Evolutionary conservation across 78 protist species (phyloP), one percentile per base, ranked within the genome.

Genomic region (Monocercomonoides exilis): DNA sequence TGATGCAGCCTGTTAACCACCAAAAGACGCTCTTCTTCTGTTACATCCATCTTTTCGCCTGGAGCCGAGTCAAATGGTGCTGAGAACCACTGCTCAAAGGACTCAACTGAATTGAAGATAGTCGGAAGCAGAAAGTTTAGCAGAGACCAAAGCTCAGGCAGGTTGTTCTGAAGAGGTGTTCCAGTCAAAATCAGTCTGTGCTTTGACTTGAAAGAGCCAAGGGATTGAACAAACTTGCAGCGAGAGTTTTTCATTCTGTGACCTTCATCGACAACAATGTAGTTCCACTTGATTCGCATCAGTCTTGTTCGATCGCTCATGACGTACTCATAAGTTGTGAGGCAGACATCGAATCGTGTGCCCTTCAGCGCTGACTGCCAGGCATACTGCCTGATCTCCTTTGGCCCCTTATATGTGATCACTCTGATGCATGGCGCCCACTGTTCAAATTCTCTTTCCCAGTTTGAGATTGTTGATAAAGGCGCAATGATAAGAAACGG

Each of bases 131-230:
- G 80, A 77, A 96, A 96, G 85, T 96, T 94, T 46, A 96, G 89
- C 33, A 96, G 88, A 29, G 95, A 45, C 98, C 98, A 96, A 44
- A 96, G 85, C 77, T 97, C 99, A 29, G 88, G 90, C 84, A 96
- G 81, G 44, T 90, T 90, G 85, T 96, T 96, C 91, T 96, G 99
- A 35, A 97, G 91, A 33, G 99, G 99, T 1, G 99, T 97, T 44
- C 99, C 99, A 0, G 98, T 93, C 33, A 97, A 91, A 2, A 97
- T 82, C 41, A 96, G 89, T 33, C 96, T 80, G 82, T 92, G 38
- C 46, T 88, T 93, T 43, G 94, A 88, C 43, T 42, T 64, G 88
- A 89, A 95, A 38, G 88, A 44, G 38, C 86, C 77, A 41, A 77
- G 43, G 32, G 84, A 85, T 6, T 79, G 85, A n/a, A 32, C 6